Evolutionary conservation across 495 filamentous ascomycete genomes (phyloP), one percentile per base, ranked within the genome.

Genomic region (Aeminium ludgeri): DNA sequence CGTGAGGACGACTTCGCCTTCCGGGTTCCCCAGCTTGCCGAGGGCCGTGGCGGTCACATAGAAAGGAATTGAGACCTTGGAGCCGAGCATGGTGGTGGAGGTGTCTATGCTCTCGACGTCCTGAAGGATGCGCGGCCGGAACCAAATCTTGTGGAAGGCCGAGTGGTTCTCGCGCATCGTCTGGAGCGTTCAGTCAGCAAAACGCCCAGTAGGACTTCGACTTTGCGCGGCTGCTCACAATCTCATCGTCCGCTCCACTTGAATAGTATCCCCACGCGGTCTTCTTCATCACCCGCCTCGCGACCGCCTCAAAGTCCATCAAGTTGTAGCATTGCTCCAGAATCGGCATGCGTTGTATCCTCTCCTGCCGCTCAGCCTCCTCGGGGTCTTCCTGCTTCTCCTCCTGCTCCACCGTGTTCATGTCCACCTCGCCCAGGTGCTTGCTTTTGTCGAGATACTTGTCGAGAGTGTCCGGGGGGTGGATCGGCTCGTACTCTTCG

Each of bases 141-240:
- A 96, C 87, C 87, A 96, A 61, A 96, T 86, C 53, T 87, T 86
- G 63, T 96, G 87, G 65, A 78, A 97, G 20, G 91, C 89, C 8
- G 76, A 73, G 64, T 93, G 87, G 63, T 97, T 97, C 62, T 97
- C 91, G 38, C 89, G 76, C 72, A 97, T 70, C 1, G 89, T 96
- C 84, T 92, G 46, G 18, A 12, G 28, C n/a, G 8, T 10, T 30
- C 7, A 18, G 38, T 32, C 38, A 42, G 40, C 40, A 3, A 34
- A 30, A 16, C 10, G 36, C 36, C 23, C 36, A 38, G 6, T 13
- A 6, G 7, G 13, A 2, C 16, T 16, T 2, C 25, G 15, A 16
- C 7, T 13, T 30, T 34, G 3, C 29, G 20, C 39, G 17, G 11
- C 28, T 2, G 30, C 77, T 47, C 59, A 89, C 84, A 62, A 97